Evolutionary conservation across 2,329 filamentous ascomycete genomes (phyloP), one percentile per base, ranked within the genome.

Genomic region (Periglandula ipomoeae): DNA sequence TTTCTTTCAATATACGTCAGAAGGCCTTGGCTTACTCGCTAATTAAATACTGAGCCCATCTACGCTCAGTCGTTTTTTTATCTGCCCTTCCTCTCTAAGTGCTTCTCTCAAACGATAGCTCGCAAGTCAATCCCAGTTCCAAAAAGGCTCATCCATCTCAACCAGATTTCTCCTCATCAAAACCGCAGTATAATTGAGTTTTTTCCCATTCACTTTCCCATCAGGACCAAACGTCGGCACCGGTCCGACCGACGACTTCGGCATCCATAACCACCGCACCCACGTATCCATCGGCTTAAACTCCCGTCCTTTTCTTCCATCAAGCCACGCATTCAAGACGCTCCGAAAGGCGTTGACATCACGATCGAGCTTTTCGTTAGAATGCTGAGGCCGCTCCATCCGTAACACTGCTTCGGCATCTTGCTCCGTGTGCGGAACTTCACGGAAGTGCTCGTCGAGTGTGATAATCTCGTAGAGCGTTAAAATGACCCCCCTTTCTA

Each of bases 401-500:
- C 58, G 41, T n/a, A 24, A 50, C 4, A 58, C 38, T 2, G 53
- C 51, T 1, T 50, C 22, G 1, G 56, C 47, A 24, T 61, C 50
- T 43, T 61, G 59, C 17, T 67, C 48, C 8, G 59, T 51, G 46
- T 57, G 55, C 4, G 54, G 53, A 4, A 59, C 44, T 2, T 40
- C 30, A 11, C 59, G 58, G n/a, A 61, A 50, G 20, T 42, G 37
- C 3, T 38, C 35, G 9, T 19, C 35, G 9, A 38, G 5, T 4
- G 35, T 38, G 3, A 38, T n/a, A 27, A 67, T 58, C 50, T 66
- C 65, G 52, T 65, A 67, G 8, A 61, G 3, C 5, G 64, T 66
- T 47, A 65, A 68, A 6, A 63, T 51, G 8, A 65, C 60, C 19
- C 60, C n/a, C 60, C 37, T 58, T 62, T 20, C 64, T 52, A 46